Evolutionary conservation across 2,329 filamentous ascomycete genomes (phyloP).

Genomic region (Alternaria atra): DNA sequence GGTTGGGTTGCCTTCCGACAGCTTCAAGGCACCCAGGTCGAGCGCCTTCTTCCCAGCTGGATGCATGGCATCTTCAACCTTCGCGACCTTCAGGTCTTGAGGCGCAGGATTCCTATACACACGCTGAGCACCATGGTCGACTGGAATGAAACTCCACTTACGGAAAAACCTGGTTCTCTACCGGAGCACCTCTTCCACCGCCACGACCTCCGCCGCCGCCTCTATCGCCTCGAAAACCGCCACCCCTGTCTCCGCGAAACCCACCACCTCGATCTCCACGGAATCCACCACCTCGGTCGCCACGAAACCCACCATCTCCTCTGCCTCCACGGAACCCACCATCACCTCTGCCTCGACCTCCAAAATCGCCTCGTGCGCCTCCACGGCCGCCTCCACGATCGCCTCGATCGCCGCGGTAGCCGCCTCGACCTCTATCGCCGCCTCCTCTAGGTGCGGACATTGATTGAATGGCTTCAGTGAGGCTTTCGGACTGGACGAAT

Average conservation of each 20-base stretch:
- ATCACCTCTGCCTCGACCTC: slow-evolving; percentile 1
- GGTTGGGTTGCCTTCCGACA: slow-evolving; percentile 17
- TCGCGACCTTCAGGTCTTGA: slow-evolving; percentile 16
- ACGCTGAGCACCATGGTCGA: not conserved
- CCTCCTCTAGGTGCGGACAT: slow-evolving; percentile 18
- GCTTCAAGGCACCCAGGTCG: slow-evolving; percentile 13
- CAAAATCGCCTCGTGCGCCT: slow-evolving; percentile 1
- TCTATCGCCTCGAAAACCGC: slow-evolving; percentile 1
- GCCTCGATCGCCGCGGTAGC: not conserved
- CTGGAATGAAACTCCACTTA: slow-evolving; percentile 1
- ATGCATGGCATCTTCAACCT: slow-evolving; percentile 22
- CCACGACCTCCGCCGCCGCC: slow-evolving; percentile 5
- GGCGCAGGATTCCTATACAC: slow-evolving; percentile 15
- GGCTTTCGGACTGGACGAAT: slow-evolving; percentile 6
- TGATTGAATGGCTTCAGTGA: slow-evolving; percentile 10
- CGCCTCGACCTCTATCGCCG: slow-evolving; percentile 9
- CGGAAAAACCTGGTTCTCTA: slow-evolving; percentile 17
- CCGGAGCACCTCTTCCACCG: not conserved
- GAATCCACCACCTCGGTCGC: not conserved
- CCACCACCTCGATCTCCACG: not conserved
- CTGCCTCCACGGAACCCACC: not conserved
- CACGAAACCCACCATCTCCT: not conserved
- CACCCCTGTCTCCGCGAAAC: not conserved
- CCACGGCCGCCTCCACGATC: slow-evolving; percentile 11
- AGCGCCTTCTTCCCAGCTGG: slow-evolving; percentile 20